These are phyloP conservation scores for Ananas comosus DNA, from an alignment of 176 grass and related monocot genomes.

Conservation along the genomic window DNA sequence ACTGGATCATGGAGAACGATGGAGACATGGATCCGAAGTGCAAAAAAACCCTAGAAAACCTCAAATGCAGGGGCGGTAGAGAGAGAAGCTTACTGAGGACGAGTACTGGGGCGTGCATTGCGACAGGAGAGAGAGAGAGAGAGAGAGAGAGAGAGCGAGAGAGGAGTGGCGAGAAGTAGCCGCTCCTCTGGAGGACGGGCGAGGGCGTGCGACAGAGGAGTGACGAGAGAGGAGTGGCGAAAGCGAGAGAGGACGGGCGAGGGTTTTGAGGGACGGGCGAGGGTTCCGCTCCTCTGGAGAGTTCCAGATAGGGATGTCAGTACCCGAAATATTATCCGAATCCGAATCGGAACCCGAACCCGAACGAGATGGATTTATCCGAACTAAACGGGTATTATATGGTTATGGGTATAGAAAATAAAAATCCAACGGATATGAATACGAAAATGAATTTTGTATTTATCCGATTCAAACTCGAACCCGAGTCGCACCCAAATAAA, in stretches of 20 bases:
- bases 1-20: neutral
- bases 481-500: no score
- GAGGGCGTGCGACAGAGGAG: no score
- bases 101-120: slow-evolving; percentile 71
- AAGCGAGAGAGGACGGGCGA: no score
- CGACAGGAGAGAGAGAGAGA: slow-evolving; percentile 22
- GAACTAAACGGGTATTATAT: no score
- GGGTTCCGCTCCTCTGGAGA: neutral
- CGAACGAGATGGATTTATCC: no score
- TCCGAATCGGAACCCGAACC: no score
- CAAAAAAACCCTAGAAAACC: neutral
- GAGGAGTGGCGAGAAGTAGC: slow-evolving; percentile 6
- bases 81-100: slow-evolving; percentile 63
- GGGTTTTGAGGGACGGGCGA: neutral
- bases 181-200: neutral
- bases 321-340: no score
- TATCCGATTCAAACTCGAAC: no score
- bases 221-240: no score
- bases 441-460: no score
- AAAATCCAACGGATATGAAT: no score
- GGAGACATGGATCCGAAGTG: neutral
- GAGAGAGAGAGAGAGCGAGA: neutral
- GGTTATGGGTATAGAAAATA: no score
- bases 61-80: neutral
- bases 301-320: neutral